A percentile compares a stretch with the other conserved stretches of the same genome.
phyloP scores from a whole-genome alignment of 768 basidiomycete species.

The Trametes cingulata region DNA sequence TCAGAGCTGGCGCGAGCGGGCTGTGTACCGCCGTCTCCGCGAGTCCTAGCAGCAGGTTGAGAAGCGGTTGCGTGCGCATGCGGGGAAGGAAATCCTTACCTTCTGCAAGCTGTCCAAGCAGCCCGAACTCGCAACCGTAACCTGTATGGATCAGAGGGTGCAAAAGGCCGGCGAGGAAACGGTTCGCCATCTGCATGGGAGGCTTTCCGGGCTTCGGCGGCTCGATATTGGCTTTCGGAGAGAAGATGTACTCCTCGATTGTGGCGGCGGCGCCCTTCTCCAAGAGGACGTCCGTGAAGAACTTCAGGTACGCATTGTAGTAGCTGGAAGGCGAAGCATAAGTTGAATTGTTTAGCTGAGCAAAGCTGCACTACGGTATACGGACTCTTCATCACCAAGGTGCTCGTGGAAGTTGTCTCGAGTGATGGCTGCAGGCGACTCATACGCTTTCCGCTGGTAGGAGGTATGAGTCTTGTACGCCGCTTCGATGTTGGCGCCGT shows the following conservation, averaged over 20 bases:
- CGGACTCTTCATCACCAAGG: constrained; percentile 51
- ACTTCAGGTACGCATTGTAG: constrained; percentile 54
- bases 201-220: constrained; percentile 28
- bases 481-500: constrained; percentile 38
- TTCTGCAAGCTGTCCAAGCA: constrained; percentile 60
- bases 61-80: background rate
- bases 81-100: constrained; percentile 38
- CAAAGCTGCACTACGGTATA: too few relatives aligned
- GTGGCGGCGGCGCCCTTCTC: constrained; percentile 44
- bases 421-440: constrained; percentile 47
- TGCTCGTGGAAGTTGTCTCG: constrained; percentile 51
- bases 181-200: constrained; percentile 53
- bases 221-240: constrained; percentile 27
- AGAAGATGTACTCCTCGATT: constrained; percentile 63
- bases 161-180: constrained; percentile 53
- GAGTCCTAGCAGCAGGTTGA: constrained; percentile 3
- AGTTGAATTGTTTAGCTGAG: too few relatives aligned
- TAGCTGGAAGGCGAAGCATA: constrained; percentile 29
- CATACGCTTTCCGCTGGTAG: constrained; percentile 36
- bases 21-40: constrained; percentile 24
- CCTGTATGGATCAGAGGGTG: constrained; percentile 66
- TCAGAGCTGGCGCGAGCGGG: constrained; percentile 7
- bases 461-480: constrained; percentile 41
- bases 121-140: constrained; percentile 59
- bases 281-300: constrained; percentile 45